These are phyloP conservation scores for Drechmeria coniospora DNA, from an alignment of 2,329 filamentous ascomycete species.

Conservation along the genomic window DNA sequence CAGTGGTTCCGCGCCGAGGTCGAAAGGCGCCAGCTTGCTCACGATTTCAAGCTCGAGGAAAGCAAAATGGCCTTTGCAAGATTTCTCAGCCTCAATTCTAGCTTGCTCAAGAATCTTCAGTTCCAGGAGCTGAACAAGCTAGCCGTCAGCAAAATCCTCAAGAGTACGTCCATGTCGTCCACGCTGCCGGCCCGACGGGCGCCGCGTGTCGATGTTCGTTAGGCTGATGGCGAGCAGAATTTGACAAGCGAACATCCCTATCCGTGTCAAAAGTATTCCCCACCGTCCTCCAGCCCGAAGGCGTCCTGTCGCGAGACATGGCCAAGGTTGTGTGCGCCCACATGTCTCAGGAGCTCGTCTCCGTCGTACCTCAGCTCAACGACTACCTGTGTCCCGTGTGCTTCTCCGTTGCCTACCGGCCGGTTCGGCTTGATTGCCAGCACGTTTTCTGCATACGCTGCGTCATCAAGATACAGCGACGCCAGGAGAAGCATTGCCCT, in stretches of 20 bases:
- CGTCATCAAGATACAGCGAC: conserved; percentile 63
- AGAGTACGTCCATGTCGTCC: conserved; percentile 38
- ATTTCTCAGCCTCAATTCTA: conserved; percentile 59
- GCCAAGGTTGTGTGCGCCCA: conserved; percentile 63
- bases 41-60: conserved; percentile 48
- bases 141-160: conserved; percentile 70
- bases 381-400: conserved; percentile 77
- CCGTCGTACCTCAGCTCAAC: conserved; percentile 64
- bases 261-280: conserved; percentile 51
- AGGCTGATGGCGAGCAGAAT: too few relatives aligned
- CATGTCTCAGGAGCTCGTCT: conserved; percentile 56
- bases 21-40: conserved; percentile 39
- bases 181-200: too few relatives aligned
- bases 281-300: conserved; percentile 38
- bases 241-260: conserved; percentile 71
- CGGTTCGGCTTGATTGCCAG: conserved; percentile 58
- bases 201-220: too few relatives aligned
- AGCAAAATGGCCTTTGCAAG: conserved; percentile 48
- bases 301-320: conserved; percentile 49
- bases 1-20: conserved; percentile 59
- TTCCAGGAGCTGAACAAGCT: conserved; percentile 74
- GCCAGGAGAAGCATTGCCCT: conserved; percentile 53
- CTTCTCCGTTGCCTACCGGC: conserved; percentile 63
- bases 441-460: conserved; percentile 78
- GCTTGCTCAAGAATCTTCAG: conserved; percentile 62